These are phyloP conservation scores for Fremontodendron californicum DNA, from an alignment of 345 rosid genomes.

Conservation along the genomic window DNA sequence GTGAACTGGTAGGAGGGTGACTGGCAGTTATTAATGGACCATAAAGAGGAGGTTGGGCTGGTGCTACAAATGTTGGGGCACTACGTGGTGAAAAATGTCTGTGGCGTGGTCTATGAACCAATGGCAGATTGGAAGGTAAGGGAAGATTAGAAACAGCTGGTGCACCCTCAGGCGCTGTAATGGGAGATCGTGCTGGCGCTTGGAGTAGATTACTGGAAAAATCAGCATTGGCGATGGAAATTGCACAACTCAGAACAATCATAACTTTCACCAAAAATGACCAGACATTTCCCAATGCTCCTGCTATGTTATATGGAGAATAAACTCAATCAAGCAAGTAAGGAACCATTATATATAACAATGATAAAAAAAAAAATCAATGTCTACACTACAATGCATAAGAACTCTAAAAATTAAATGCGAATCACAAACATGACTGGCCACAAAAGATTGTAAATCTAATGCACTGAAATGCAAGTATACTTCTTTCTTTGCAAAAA, in stretches of 20 bases:
- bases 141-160: constrained; percentile 47
- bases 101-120: constrained; percentile 31
- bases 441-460: background rate
- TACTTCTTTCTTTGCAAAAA: background rate
- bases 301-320: constrained; percentile 31
- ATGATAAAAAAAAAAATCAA: constrained; percentile 1
- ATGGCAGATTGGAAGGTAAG: constrained; percentile 19
- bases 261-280: constrained; percentile 33
- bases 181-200: constrained; percentile 40
- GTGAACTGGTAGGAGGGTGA: constrained; percentile 62
- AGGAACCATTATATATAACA: background rate
- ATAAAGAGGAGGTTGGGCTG: constrained; percentile 52
- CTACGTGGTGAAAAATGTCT: constrained; percentile 47
- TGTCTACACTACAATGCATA: background rate
- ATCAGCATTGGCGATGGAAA: constrained; percentile 34
- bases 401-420: background rate
- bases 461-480: background rate
- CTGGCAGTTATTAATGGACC: constrained; percentile 52
- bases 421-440: background rate
- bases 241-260: constrained; percentile 10
- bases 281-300: constrained; percentile 27
- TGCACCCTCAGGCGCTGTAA: constrained; percentile 32
- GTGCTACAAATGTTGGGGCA: constrained; percentile 33
- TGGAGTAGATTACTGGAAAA: constrained; percentile 25
- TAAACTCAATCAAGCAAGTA: constrained; percentile 6